Base-by-base conservation (phyloP, 2,329 filamentous ascomycete species). In the Raffaelea albimanens region DNA sequence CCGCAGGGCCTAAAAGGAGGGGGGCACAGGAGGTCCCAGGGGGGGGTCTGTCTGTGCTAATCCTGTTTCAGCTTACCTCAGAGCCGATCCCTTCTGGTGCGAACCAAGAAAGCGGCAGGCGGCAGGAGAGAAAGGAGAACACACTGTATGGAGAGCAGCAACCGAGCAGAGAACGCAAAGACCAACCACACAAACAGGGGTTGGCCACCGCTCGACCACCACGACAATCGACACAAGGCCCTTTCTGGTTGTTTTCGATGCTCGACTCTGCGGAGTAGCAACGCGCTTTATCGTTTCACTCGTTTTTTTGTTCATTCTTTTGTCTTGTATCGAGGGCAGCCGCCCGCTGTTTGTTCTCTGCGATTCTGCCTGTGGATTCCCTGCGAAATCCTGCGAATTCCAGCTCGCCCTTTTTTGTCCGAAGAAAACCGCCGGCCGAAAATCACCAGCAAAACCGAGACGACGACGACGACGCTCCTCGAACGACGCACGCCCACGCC, bases 61-160 rank as follows among this genome's bases (percentile, higher is more conserved):
- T 52, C 51, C 51, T 48, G 53, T 55, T 53, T 55, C 53, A 55
- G 53, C 45, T 38, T 25, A 45, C 43, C 40, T 29, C 47, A 38
- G 25, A 38, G 34, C 34, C 13, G 34, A 38, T 38, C 34, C 34
- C 14, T n/a, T n/a, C n/a, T 38, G 13, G 34, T 16, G 8, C n/a
- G 34, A 38, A 29, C 16, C 5, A 42, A 39, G n/a, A 20, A 21
- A 39, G n/a, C 18, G n/a, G 25, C 29, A 18, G 11, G 9, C 25
- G 21, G n/a, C 44, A 14, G 10, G 22, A 43, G n/a, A 38, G 18
- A 38, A 38, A 38, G 18, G 34, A 16, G 7, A 38, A 38, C 34
- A 16, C 25, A 29, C 25, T 29, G 25, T 29, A 29, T 29, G 13
- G 25, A 7, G 7, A 7, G 25, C 25, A 5, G 18, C 34, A 8